Base-by-base conservation (phyloP, 805 yeast genomes). In the Candida andamanensis region DNA sequence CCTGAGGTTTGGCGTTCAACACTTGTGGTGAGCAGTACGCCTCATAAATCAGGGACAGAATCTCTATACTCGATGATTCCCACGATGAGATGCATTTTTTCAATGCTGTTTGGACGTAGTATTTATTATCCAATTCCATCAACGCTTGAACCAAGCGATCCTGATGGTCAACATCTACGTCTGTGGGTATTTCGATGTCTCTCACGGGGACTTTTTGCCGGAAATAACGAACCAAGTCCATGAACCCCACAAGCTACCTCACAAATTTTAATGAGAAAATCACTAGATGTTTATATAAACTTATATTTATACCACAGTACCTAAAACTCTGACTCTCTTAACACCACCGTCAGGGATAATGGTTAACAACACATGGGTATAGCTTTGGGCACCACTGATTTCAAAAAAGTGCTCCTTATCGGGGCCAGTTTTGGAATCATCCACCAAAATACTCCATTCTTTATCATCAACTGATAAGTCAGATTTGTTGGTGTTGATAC, bases 291-390 rank as follows among this genome's bases (percentile, higher is more conserved):
- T n/a, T n/a, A n/a, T n/a, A n/a, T n/a, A n/a, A n/a, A n/a, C n/a
- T n/a, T n/a, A n/a, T n/a, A n/a, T n/a, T n/a, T n/a, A n/a, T n/a
- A n/a, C 18, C 9, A 60, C 54, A 19, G 64, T 65, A 25, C 97
- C 97, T 48, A 76, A 74, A 17, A 89, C 92, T 44, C 95, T 74
- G 23, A 90, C 61, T 54, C 98, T 75, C 68, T 90, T 90, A 35
- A 87, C 85, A 39, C 98, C 98, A 30, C 98, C 98, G 53, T 90
- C 98, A 15, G 98, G 98, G 43, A 87, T 82, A 56, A 90, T 81
- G 7, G 84, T 76, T 45, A 90, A 56, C 48, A 78, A 76, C 18
- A 87, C 84, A 54, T 87, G 95, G 7, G 87, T 73, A 46, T 56
- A 74, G 1, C 57, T 49, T 21, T 56, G 47, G n/a, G 42, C 41